These are phyloP conservation scores for Anethum foeniculum DNA, from an alignment of 140 eudicot genomes.

Conservation along the genomic window DNA sequence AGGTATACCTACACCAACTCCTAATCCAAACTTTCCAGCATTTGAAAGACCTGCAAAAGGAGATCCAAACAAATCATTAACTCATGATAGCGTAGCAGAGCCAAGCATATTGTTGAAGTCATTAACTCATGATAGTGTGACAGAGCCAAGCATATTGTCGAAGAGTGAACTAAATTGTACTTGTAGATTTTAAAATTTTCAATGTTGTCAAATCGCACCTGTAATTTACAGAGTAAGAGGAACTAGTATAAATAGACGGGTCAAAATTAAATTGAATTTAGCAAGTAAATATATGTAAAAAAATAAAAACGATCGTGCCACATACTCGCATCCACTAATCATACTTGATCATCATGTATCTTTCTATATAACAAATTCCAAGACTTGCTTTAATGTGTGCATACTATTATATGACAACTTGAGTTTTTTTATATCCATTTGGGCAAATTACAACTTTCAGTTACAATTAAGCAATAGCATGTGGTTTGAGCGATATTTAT, in stretches of 20 bases:
- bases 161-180: background rate
- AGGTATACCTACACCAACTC: background rate
- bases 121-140: too few relatives aligned
- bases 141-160: background rate
- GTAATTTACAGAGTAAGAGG: background rate
- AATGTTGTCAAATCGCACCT: background rate
- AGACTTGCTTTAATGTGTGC: background rate
- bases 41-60: background rate
- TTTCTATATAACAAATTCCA: background rate
- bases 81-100: background rate
- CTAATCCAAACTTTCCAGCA: background rate
- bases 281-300: background rate
- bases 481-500: background rate
- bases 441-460: background rate
- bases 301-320: too few relatives aligned
- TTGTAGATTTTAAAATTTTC: background rate
- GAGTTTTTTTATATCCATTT: background rate
- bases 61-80: background rate
- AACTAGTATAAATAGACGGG: background rate
- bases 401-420: background rate
- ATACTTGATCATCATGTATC: background rate
- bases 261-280: background rate
- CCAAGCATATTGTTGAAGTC: too few relatives aligned
- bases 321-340: background rate
- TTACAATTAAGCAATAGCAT: background rate